Percentiles rank a stretch among this genome's conserved stretches.
These are phyloP conservation scores for Dothidotthia symphoricarpi DNA, from an alignment of 2,329 filamentous ascomycete genomes.

Conservation along the genomic window DNA sequence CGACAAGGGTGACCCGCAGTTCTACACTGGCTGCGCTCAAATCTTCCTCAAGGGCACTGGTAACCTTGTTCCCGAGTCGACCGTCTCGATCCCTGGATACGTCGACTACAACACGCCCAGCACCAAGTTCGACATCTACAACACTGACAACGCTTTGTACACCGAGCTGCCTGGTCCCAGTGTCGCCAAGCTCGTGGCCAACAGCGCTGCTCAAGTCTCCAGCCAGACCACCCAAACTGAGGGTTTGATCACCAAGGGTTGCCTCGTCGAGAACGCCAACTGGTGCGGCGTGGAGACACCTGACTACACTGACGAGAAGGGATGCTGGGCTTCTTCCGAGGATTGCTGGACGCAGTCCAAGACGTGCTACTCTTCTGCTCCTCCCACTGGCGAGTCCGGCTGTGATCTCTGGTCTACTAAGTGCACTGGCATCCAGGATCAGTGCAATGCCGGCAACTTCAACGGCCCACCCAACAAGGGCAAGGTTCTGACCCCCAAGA, in stretches of 20 bases:
- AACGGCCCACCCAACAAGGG: constrained; percentile 47
- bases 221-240: constrained; percentile 41
- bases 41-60: constrained; percentile 59
- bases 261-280: constrained; percentile 66
- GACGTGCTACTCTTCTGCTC: constrained; percentile 59
- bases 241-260: constrained; percentile 56
- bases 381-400: constrained; percentile 58
- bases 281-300: constrained; percentile 67
- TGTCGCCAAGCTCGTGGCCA: constrained; percentile 50
- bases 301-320: constrained; percentile 54
- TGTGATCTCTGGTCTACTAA: constrained; percentile 64
- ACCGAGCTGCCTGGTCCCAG: constrained; percentile 58
- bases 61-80: constrained; percentile 51
- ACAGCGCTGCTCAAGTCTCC: constrained; percentile 9
- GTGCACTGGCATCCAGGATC: constrained; percentile 51
- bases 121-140: constrained; percentile 66
- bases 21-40: constrained; percentile 71
- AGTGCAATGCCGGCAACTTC: constrained; percentile 45
- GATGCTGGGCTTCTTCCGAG: constrained; percentile 56
- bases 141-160: constrained; percentile 43
- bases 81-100: constrained; percentile 66
- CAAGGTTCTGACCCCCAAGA: constrained; percentile 39
- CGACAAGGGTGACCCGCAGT: constrained; percentile 58
- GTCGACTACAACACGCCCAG: constrained; percentile 55
- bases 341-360: constrained; percentile 57